Conservation (phyloP, 257 asterid genomes). For the Solanum lignicaule region DNA sequence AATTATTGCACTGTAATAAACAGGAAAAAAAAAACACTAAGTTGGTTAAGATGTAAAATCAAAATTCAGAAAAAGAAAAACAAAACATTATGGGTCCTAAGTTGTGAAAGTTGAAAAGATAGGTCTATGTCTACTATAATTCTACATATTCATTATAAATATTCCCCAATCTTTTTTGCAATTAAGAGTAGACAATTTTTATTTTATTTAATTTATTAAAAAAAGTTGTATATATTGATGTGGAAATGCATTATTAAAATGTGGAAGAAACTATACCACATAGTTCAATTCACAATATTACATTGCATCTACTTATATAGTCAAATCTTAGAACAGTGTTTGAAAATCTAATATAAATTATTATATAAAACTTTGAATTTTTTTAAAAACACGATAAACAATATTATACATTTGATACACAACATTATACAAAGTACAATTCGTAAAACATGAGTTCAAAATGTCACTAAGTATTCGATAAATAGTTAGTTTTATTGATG, state of each 20-base stretch:
- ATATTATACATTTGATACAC: not conserved
- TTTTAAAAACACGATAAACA: not conserved
- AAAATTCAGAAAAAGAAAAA: not conserved
- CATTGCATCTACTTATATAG: not conserved
- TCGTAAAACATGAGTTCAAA: not conserved
- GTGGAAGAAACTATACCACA: not conserved
- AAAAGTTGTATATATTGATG: not conserved
- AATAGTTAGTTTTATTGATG: no score
- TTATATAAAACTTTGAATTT: not conserved
- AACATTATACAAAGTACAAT: not conserved
- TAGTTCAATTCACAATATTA: not conserved
- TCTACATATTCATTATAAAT: not conserved
- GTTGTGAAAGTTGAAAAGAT: not conserved
- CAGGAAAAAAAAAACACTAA: not conserved
- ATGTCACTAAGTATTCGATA: no score
- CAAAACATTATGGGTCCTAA: not conserved
- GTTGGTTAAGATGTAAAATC: not conserved
- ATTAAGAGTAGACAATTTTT: not conserved
- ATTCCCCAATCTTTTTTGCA: not conserved
- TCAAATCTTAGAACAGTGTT: not conserved
- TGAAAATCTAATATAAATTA: no score
- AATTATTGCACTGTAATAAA: not conserved
- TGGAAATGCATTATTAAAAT: not conserved
- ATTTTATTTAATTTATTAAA: not conserved
- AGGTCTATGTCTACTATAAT: not conserved